Base-by-base conservation (phyloP, 805 yeast genomes). In the Naumovozyma dairenensis region DNA sequence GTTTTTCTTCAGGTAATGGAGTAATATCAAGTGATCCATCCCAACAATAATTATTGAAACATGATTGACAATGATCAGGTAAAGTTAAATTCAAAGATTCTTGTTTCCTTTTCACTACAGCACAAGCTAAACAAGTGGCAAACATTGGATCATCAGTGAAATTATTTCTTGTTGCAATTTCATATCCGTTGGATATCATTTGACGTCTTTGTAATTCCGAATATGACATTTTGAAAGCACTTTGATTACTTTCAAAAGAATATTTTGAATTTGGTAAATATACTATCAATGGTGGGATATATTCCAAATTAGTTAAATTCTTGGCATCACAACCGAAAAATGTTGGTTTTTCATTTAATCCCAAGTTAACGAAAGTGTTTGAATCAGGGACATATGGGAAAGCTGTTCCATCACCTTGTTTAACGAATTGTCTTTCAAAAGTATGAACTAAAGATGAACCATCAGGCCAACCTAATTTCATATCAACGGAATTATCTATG, bases 321-420 rank as follows among this genome's bases (percentile, higher is more conserved):
- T 60, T 45, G 4, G 82, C 68, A 48, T 80, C 71, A 57, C 95
- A 84, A 21, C 95, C 95, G 52, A 85, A 85, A 62, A 84, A 85
- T 1, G 78, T 67, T 29, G 95, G 94, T 37, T 62, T 68, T 12
- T 76, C 63, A 17, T 83, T 78, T 42, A 83, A 65, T 40, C 80
- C 79, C 42, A 63, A 48, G 39, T 69, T 67, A 21, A 72, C 51
- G 54, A 84, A 80, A 1, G 86, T 71, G 31, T 67, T 58, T 22
- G 52, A 59, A 51, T 76, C 87, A 9, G 94, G 94, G 35, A 85
- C 89, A 45, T 80, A 74, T 9, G 94, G 94, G 67, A 80, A 81
- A 4, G 78, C 63, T 21, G 81, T 72, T 33, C 73, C 72, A 44
- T 69, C 65, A 19, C 77, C 78, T 37, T 43, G 74, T 6, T 44